Evolutionary conservation across 495 filamentous ascomycete genomes (phyloP).

Genomic region (Penicillium malachiteum): DNA sequence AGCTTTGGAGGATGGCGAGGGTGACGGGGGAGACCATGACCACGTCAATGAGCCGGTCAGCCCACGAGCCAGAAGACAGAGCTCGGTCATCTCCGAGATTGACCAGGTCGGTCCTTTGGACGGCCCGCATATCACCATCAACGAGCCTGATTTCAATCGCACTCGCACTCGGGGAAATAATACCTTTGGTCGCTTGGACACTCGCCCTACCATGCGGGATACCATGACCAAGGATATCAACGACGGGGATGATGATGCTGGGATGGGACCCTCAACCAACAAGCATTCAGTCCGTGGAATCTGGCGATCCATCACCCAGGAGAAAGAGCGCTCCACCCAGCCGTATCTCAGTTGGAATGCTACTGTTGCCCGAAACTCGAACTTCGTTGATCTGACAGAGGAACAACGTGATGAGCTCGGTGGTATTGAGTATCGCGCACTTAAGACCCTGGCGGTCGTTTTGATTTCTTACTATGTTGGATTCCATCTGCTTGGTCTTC

Average conservation of each 20-base stretch:
- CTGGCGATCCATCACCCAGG: conserved; percentile 41
- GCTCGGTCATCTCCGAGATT: conserved; percentile 20
- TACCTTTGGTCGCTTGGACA: conserved; percentile 43
- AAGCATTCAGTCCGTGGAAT: conserved; percentile 36
- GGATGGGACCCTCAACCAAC: conserved; percentile 23
- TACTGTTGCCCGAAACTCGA: conserved; percentile 87
- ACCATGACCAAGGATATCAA: conserved; percentile 27
- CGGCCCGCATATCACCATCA: conserved; percentile 60
- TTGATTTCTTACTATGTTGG: conserved; percentile 73
- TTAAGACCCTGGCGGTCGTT: conserved; percentile 80
- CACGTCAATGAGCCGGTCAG: conserved; percentile 11
- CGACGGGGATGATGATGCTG: conserved; percentile 19
- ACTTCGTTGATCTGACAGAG: conserved; percentile 83
- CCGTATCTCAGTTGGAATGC: conserved; percentile 95
- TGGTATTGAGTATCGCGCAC: conserved; percentile 88
- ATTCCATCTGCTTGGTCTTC: conserved; percentile 71
- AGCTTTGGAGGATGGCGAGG: conserved; percentile 52
- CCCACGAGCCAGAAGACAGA: conserved; percentile 13
- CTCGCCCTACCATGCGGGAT: conserved; percentile 38
- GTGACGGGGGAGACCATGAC: conserved; percentile 22
- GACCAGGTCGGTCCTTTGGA: conserved; percentile 33
- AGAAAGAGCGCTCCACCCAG: conserved; percentile 51
- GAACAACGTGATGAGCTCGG: conserved; percentile 91
- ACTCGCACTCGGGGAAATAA: conserved; percentile 29
- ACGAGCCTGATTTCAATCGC: conserved; percentile 52